Evolutionary conservation across 441 rosid species (phyloP).

Genomic region (Erysimum pusillum): DNA sequence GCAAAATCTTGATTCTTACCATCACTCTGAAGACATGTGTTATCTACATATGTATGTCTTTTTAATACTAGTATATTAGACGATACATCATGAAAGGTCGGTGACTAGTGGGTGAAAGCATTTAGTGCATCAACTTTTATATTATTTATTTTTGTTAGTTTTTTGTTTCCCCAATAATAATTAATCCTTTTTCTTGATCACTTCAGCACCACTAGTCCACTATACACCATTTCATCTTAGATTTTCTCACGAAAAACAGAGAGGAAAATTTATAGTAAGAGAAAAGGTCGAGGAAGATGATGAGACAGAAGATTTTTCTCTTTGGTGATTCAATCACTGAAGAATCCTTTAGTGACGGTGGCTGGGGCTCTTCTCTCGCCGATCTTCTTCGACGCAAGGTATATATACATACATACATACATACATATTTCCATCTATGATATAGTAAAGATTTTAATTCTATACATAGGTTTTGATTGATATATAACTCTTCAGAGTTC

Average conservation of each 20-base stretch:
- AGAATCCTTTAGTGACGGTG: constrained; percentile 57
- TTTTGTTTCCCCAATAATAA: not conserved
- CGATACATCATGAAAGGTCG: constrained; percentile 29
- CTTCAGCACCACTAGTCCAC: not conserved
- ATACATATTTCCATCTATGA: not conserved
- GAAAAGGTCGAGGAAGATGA: constrained; percentile 27
- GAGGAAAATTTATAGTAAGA: not conserved
- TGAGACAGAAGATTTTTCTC: constrained; percentile 63
- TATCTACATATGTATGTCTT: no score
- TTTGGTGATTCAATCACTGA: constrained; percentile 82
- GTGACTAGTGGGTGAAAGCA: constrained; percentile 45
- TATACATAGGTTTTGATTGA: not conserved
- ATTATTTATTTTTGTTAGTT: not conserved
- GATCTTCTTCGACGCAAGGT: constrained; percentile 70
- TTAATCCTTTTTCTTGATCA: constrained; percentile 7
- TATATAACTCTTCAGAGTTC: no score
- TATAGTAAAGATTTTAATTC: not conserved
- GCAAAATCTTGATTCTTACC: no score
- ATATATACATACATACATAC: not conserved
- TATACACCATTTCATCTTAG: not conserved
- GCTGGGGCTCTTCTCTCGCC: constrained; percentile 71
- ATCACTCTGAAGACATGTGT: no score
- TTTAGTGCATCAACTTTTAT: constrained; percentile 39
- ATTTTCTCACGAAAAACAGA: constrained; percentile 16
- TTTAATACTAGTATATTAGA: not conserved